Percentiles rank a stretch among this genome's conserved stretches.
These are phyloP conservation scores for Tetrapyrgos nigripes DNA, from an alignment of 1,284 basidiomycete genomes.

Conservation along the genomic window DNA sequence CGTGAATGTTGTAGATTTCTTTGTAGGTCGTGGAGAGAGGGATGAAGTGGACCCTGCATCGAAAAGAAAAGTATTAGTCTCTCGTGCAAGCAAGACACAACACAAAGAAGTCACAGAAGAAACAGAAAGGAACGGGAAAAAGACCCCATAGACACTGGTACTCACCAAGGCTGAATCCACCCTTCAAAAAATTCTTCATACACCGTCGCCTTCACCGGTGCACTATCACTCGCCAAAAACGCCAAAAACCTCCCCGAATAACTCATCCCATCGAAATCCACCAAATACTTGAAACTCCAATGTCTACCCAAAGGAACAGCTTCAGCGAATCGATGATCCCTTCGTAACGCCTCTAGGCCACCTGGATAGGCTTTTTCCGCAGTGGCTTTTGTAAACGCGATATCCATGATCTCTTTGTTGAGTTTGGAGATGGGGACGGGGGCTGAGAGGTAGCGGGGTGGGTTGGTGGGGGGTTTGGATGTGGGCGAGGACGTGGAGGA, in stretches of 20 bases:
- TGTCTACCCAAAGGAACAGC: conserved; percentile 72
- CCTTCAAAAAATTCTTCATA: conserved; percentile 90
- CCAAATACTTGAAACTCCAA: conserved; percentile 70
- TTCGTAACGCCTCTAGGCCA: conserved; percentile 74
- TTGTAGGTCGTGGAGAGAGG: conserved; percentile 86
- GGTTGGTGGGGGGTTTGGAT: no score
- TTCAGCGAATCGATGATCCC: conserved; percentile 77
- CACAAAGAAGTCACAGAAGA: conserved; percentile 10
- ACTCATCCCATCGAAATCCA: conserved; percentile 95
- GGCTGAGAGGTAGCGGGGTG: conserved; percentile 64
- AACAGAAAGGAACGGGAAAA: neutral
- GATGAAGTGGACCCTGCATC: conserved; percentile 87
- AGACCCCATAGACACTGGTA: conserved; percentile 9
- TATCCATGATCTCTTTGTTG: conserved; percentile 87
- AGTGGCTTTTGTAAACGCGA: conserved; percentile 84
- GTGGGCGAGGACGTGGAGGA: neutral
- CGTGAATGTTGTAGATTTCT: conserved; percentile 91
- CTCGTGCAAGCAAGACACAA: neutral
- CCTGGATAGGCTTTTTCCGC: conserved; percentile 78
- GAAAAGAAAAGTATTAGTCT: no score
- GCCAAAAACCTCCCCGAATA: conserved; percentile 91
- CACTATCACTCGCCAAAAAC: conserved; percentile 87
- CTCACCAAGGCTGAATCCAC: conserved; percentile 85
- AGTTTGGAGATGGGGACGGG: conserved; percentile 67
- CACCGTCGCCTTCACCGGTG: conserved; percentile 87